A percentile compares a stretch with the other conserved stretches of the same genome.
Conservation (phyloP, 768 basidiomycete genomes). For the Dendrothele bispora region DNA sequence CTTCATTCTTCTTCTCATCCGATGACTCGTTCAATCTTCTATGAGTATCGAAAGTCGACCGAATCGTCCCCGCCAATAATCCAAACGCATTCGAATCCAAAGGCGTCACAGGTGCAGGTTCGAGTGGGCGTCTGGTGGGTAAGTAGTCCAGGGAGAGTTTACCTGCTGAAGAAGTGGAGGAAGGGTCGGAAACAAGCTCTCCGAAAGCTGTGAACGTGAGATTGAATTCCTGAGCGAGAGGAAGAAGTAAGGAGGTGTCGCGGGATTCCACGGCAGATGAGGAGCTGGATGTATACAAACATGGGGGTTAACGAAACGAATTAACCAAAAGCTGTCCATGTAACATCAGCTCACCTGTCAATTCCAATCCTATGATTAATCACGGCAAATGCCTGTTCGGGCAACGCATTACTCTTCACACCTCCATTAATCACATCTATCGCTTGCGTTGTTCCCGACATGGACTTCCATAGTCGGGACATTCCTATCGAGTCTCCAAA, state of each 20-base stretch:
- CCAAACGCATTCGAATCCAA: constrained; percentile 45
- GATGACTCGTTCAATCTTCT: constrained; percentile 34
- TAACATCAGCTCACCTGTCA: constrained; percentile 41
- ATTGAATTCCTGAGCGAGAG: constrained; percentile 53
- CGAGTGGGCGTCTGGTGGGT: constrained; percentile 48
- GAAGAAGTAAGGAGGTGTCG: constrained; percentile 43
- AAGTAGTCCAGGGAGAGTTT: constrained; percentile 50
- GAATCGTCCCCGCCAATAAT: constrained; percentile 64
- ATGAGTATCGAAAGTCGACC: constrained; percentile 56
- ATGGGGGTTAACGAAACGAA: not conserved
- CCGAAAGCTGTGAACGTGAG: constrained; percentile 63
- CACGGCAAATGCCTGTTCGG: constrained; percentile 67
- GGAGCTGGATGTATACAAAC: constrained; percentile 24
- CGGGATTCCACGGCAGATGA: constrained; percentile 44
- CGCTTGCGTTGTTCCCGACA: constrained; percentile 75
- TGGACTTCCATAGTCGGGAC: too few species aligned
- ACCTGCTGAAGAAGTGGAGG: constrained; percentile 34
- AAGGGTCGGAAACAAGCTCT: constrained; percentile 27
- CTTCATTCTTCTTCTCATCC: constrained; percentile 28
- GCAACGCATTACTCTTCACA: constrained; percentile 77
- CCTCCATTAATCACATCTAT: constrained; percentile 68
- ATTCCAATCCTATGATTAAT: constrained; percentile 74
- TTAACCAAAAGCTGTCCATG: too few species aligned
- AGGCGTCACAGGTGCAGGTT: constrained; percentile 69
- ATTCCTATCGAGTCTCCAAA: constrained; percentile 33